These are phyloP conservation scores for Acorus gramineus DNA, from an alignment of 106 monocot genomes.

Conservation along the genomic window DNA sequence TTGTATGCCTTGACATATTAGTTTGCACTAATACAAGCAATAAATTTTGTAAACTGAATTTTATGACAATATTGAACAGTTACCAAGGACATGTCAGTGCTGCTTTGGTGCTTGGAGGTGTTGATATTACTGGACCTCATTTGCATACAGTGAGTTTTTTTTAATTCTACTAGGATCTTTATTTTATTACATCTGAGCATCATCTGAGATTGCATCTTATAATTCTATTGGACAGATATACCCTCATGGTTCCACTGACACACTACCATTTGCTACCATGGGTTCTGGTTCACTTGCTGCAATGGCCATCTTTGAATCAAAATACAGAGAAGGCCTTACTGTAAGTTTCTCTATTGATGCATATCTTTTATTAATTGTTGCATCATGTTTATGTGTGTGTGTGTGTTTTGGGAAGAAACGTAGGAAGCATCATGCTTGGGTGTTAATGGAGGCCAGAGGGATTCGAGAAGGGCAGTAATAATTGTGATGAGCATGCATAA, in stretches of 20 bases:
- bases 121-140: conserved; percentile 98
- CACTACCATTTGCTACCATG: conserved; percentile 99
- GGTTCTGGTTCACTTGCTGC: conserved; percentile 99
- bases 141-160: conserved; percentile 70
- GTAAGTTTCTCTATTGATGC: conserved; percentile 29
- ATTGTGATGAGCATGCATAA: too few relatives aligned
- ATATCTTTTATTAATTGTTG: too few relatives aligned
- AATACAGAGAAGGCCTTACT: conserved; percentile 72
- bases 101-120: conserved; percentile 96
- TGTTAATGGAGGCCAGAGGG: too few relatives aligned
- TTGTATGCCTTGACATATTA: too few relatives aligned
- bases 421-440: too few relatives aligned
- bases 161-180: not conserved
- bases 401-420: too few relatives aligned
- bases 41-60: not conserved
- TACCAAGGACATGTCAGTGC: conserved; percentile 99
- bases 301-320: conserved; percentile 95
- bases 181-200: conserved; percentile 6
- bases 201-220: conserved; percentile 1
- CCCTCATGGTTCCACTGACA: conserved; percentile 98
- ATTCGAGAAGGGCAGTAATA: too few relatives aligned
- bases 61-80: conserved; percentile 20
- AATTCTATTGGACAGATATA: conserved; percentile 43
- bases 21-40: too few relatives aligned
- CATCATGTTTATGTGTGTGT: too few relatives aligned